Base-by-base conservation (phyloP, 306 rosid species). In the Boehmeria nivea region DNA sequence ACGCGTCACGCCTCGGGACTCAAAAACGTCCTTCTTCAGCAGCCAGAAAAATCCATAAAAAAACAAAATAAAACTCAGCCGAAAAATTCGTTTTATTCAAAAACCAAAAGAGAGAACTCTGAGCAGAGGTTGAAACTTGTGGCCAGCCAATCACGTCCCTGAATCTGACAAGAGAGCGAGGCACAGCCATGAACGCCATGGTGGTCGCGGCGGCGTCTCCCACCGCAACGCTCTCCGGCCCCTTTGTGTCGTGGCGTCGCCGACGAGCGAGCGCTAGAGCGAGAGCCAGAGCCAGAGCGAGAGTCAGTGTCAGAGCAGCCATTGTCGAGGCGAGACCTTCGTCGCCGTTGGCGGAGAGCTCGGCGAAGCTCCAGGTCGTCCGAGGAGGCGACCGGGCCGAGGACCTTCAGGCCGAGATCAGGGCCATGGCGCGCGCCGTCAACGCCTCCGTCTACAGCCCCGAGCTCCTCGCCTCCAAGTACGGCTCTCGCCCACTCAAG, bases 371-470 rank as follows among this genome's bases (percentile, higher is more conserved):
- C 10, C 45, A 0, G 45, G 45, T 40, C 3, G 34, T 24, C 28
- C 54, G 28, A 13, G 34, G 36, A 16, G 43, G 39, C 28, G 43
- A 54, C 38, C 43, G 59, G 0, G 43, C 15, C 23, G 58, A 74
- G 39, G 94, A 85, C 33, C 19, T 88, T 19, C 86, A 80, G 71
- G 90, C 96, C 0, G 96, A 88, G 76, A 68, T 75, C 2, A 69
- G 84, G 63, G 96, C 96, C 59, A 63, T 88, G 84, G 21, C 69
- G 12, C 96, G 96, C 58, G 85, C 94, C 8, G 59, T 42, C 14
- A 59, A 72, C 63, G 86, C 88, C 34, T 71, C 94, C 53, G 47
- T 88, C 45, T 88, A 88, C 65, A 72, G 66, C 37, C 81, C 96
- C 9, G 55, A 82, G 23, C 73, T 88, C 17, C 46, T 88, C 17